Evolutionary conservation across 1,284 basidiomycete genomes (phyloP).

Genomic region (Ganoderma multipileum): DNA sequence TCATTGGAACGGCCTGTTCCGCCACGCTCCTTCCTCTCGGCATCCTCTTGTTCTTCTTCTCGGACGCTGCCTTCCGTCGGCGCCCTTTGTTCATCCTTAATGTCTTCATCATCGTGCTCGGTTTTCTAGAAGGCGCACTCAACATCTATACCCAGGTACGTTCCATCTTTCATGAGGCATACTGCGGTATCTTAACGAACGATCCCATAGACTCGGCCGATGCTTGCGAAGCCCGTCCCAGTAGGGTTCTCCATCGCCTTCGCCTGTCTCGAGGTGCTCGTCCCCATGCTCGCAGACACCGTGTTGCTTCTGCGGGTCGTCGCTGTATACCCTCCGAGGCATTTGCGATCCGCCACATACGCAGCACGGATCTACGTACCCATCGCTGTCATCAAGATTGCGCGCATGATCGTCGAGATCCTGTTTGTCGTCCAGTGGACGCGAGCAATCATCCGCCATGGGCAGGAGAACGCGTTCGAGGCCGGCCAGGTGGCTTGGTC

Average conservation of each 20-base stretch:
- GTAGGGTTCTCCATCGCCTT: not conserved
- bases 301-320: slow-evolving; percentile 15
- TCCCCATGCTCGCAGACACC: slow-evolving; percentile 9
- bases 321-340: slow-evolving; percentile 8
- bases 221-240: slow-evolving; percentile 2
- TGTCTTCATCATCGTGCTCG: slow-evolving; percentile 32
- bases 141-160: slow-evolving; percentile 21
- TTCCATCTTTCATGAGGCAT: not conserved
- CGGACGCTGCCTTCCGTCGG: slow-evolving; percentile 28
- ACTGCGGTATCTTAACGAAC: not conserved
- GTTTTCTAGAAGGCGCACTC: slow-evolving; percentile 23
- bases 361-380: slow-evolving; percentile 11
- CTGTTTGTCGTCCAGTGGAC: slow-evolving; percentile 5
- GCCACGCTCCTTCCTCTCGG: slow-evolving; percentile 33
- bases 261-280: slow-evolving; percentile 6
- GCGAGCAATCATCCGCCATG: not conserved
- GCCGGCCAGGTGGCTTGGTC: slow-evolving; percentile 5
- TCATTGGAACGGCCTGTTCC: slow-evolving; percentile 30
- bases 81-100: slow-evolving; percentile 41
- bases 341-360: not conserved
- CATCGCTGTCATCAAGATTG: slow-evolving; percentile 5
- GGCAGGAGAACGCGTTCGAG: not conserved
- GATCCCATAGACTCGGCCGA: not conserved
- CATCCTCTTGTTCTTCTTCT: slow-evolving; percentile 37
- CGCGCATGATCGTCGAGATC: slow-evolving; percentile 8